Base-by-base conservation (phyloP, 106 monocot species). In the Vanilla planifolia region DNA sequence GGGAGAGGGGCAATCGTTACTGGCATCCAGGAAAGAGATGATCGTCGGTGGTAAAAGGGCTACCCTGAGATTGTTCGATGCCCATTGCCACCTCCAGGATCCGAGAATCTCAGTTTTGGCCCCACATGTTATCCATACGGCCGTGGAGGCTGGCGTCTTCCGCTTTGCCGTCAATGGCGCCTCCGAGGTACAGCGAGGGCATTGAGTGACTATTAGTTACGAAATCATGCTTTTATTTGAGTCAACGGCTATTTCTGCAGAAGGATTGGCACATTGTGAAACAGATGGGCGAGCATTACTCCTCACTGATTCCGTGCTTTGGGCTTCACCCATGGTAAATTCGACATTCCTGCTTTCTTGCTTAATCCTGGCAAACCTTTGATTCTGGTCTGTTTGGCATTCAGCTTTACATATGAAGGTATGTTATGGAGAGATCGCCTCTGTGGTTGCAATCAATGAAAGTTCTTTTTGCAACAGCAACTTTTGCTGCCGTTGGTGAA, bases 51-150 rank as follows among this genome's bases (percentile, higher is more conserved):
- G 57, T 2, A 57, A 57, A 36, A 21, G 34, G 17, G 35, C 57
- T 5, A 21, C 53, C 5, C 11, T 57, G 21, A 57, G 57, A 66
- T 65, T 94, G 16, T 94, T 95, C 71, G 89, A 89, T 63, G 85
- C 89, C 22, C 94, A 95, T 86, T 94, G 94, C 75, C 94, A 89
- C 74, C 86, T 95, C 33, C 89, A 95, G 45, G 89, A 89, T 63
- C 69, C 42, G 2, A 64, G 94, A 26, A 74, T 89, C 68, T 25
- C 60, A 51, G 53, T 71, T 60, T 65, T 74, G 35, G 67, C 66
- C 14, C 80, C 86, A 0, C 63, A 71, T 10, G 62, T 95, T 68
- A 89, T 95, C 46, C 75, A 71, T 33, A 48, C 80, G 20, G 77
- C 86, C 61, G 11, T 67, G 48, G 80, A 83, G 15, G 71, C 83